Percentiles rank a stretch among this genome's conserved stretches.
These are phyloP conservation scores for Aquilaria agallochum DNA, from an alignment of 441 rosid species.

Conservation along the genomic window DNA sequence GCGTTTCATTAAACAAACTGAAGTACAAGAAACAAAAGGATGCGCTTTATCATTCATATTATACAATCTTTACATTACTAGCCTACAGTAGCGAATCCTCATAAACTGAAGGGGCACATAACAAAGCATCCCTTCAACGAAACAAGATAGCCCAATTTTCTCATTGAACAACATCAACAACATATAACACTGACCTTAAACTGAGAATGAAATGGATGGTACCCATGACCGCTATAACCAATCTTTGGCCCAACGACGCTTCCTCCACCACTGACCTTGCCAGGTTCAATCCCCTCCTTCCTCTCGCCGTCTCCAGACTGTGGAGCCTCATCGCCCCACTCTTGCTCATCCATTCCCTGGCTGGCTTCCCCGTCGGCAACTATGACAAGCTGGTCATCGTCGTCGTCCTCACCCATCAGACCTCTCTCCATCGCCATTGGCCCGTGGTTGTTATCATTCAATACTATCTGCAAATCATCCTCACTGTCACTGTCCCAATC, in stretches of 20 bases:
- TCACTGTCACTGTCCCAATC: constrained; percentile 95
- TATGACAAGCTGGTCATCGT: constrained; percentile 73
- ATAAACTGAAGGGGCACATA: constrained; percentile 19
- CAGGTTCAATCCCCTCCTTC: constrained; percentile 57
- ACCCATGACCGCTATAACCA: constrained; percentile 85
- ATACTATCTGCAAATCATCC: constrained; percentile 91
- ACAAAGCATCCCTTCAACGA: constrained; percentile 24
- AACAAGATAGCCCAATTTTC: constrained; percentile 20
- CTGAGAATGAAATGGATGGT: constrained; percentile 98
- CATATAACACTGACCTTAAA: constrained; percentile 91
- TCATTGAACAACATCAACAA: constrained; percentile 31
- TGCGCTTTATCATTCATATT: constrained; percentile 17
- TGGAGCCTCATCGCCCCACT: constrained; percentile 64
- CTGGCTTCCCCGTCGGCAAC: constrained; percentile 62
- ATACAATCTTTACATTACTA: constrained; percentile 37
- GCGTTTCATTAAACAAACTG: too few species aligned
- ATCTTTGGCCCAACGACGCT: constrained; percentile 45
- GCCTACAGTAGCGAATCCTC: constrained; percentile 10
- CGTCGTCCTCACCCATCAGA: constrained; percentile 42
- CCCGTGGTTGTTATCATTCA: constrained; percentile 69
- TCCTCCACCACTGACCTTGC: constrained; percentile 38
- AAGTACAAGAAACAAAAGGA: neutral
- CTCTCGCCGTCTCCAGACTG: constrained; percentile 49
- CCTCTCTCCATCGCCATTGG: constrained; percentile 54
- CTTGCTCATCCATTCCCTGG: constrained; percentile 58